Evolutionary conservation across 495 filamentous ascomycete species (phyloP), one percentile per base, ranked within the genome.

Genomic region (Hapsidospora chrysogenum): DNA sequence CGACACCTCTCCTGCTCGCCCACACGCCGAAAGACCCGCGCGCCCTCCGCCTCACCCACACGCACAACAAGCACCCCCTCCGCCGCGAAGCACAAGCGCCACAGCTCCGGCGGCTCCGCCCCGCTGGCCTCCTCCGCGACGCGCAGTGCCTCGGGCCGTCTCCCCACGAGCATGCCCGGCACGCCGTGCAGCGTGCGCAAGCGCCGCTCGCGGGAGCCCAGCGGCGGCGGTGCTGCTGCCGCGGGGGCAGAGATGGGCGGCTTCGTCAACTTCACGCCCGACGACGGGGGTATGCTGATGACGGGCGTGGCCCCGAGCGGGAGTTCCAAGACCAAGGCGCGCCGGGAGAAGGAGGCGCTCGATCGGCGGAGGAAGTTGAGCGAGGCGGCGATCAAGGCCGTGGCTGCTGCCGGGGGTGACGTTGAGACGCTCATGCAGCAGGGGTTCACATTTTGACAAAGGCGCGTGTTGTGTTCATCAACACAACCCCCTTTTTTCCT

Each of bases 191-290:
- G 38, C 20, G 28, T 35, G 10, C 32, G 31, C 22, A 40, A 34
- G 38, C 30, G 38, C 21, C 19, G 38, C 7, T 46, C 32, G 32
- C 13, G 19, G 9, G 38, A 34, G 4, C 20, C 11, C 15, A 33
- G 31, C 3, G 30, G 29, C 20, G 22, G 31, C 22, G 22, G 31
- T 14, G 19, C 14, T 8, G 17, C 17, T 21, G 20, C 14, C 20
- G 29, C 17, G 37, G 29, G 6, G 16, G 30, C n/a, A 11, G 10
- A 9, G 28, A 71, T 78, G 27, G 75, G 73, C 1, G 76, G 73
- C 1, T 97, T 97, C 47, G 82, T 92, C 37, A 96, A 96, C 52
- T 93, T 77, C 57, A 94, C 85, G n/a, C 72, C 85, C 0, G 49
- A 64, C 10, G 92, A 97, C 53, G 77, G 72, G 50, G 61, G 66